Evolutionary conservation across 2,329 filamentous ascomycete species (phyloP).

Genomic region (Curvularia sp.): DNA sequence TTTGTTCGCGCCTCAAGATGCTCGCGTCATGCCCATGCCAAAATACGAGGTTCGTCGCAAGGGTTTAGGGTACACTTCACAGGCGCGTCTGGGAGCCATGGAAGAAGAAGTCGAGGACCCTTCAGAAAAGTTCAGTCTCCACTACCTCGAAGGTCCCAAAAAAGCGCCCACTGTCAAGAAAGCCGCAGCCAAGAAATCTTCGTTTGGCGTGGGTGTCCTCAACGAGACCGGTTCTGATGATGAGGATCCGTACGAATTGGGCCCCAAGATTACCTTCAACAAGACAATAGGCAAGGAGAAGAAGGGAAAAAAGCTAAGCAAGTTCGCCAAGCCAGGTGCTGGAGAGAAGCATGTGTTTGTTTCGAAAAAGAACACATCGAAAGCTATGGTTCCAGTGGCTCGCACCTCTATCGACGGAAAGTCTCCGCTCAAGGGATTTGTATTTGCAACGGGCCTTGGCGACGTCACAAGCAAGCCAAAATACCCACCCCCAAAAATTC

Average conservation of each 20-base stretch:
- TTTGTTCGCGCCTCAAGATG: constrained; percentile 86
- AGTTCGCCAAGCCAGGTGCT: constrained; percentile 68
- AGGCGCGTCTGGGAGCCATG: constrained; percentile 58
- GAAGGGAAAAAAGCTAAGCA: constrained; percentile 66
- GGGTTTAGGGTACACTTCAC: constrained; percentile 72
- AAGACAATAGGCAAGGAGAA: constrained; percentile 81
- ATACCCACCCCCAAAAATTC: constrained; percentile 72
- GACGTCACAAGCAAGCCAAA: constrained; percentile 54
- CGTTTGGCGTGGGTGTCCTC: constrained; percentile 85
- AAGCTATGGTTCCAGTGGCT: constrained; percentile 53
- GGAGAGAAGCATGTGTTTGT: constrained; percentile 76
- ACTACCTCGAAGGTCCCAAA: constrained; percentile 33
- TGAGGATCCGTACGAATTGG: constrained; percentile 91
- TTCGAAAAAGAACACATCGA: constrained; percentile 66
- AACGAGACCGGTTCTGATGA: constrained; percentile 96
- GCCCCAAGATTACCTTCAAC: constrained; percentile 88
- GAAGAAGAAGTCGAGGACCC: constrained; percentile 35
- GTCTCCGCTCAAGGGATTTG: constrained; percentile 79
- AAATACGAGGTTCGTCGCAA: constrained; percentile 70
- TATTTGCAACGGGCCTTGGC: constrained; percentile 64
- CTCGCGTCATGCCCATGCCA: constrained; percentile 69
- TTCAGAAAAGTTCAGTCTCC: constrained; percentile 25
- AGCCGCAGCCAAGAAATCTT: constrained; percentile 66
- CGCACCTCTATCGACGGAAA: constrained; percentile 84
- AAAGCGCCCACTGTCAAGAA: constrained; percentile 44